A percentile compares a stretch with the other conserved stretches of the same genome.
Evolutionary conservation across 1,284 basidiomycete species (phyloP).

Genomic region (Sporisorium graminicola): DNA sequence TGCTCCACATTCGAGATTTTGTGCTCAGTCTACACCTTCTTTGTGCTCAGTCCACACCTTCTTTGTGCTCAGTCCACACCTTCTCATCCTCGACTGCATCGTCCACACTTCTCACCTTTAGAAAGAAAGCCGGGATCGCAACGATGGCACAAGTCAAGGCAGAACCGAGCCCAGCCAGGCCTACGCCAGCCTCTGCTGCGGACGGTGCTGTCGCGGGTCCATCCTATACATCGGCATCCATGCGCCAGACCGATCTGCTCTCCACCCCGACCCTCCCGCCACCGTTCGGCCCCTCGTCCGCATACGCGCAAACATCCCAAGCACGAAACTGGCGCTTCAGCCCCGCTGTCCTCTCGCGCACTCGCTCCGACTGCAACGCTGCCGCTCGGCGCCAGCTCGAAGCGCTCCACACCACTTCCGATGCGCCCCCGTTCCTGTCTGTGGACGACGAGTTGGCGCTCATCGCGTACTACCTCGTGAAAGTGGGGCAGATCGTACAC

Average conservation of each 20-base stretch:
- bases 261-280: constrained; percentile 41
- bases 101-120: too few species aligned
- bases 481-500: constrained; percentile 85
- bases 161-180: not conserved
- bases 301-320: constrained; percentile 61
- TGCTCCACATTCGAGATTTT: constrained; percentile 8
- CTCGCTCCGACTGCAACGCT: constrained; percentile 29
- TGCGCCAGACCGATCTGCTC: constrained; percentile 28
- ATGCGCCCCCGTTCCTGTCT: constrained; percentile 76
- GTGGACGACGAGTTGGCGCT: constrained; percentile 88
- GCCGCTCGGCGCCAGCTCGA: constrained; percentile 27
- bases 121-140: too few species aligned
- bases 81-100: constrained; percentile 1
- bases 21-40: constrained; percentile 2
- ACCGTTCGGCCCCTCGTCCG: constrained; percentile 44
- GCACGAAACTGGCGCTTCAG: constrained; percentile 64
- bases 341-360: constrained; percentile 13
- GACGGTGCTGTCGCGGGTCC: not conserved
- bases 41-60: too few species aligned
- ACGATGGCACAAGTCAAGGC: constrained; percentile 15
- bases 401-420: constrained; percentile 9
- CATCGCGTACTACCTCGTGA: constrained; percentile 88
- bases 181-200: not conserved
- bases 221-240: constrained; percentile 23
- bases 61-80: not conserved